Conservation (phyloP, 345 rosid species). For the Heritiera littoralis region DNA sequence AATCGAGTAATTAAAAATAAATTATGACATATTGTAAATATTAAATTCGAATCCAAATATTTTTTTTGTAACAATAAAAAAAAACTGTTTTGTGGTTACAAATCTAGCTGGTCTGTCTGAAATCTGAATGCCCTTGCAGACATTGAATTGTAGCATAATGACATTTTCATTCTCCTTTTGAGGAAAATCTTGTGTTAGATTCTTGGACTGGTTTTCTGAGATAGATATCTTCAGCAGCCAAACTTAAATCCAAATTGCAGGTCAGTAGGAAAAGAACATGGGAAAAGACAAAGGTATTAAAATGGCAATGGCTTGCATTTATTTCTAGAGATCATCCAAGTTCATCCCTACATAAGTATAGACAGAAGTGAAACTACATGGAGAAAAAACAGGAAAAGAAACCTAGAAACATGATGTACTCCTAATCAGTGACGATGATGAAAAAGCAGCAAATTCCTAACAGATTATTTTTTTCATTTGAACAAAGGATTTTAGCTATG, state of each 20-base stretch:
- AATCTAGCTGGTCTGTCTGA: not conserved
- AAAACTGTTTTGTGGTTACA: not conserved
- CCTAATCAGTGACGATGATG: conserved; percentile 3
- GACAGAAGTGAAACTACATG: conserved; percentile 27
- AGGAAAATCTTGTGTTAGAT: conserved; percentile 24
- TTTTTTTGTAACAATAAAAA: not conserved
- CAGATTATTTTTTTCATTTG: conserved; percentile 9
- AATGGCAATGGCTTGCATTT: conserved; percentile 29
- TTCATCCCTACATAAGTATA: conserved; percentile 29
- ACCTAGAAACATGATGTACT: conserved; percentile 28
- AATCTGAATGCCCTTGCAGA: not conserved
- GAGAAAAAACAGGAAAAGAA: not conserved
- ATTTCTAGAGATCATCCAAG: conserved; percentile 32
- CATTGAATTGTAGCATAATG: not conserved
- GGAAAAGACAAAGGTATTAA: conserved; percentile 17
- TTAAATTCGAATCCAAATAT: no score
- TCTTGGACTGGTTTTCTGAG: not conserved
- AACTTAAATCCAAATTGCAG: conserved; percentile 13
- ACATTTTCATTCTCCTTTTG: not conserved
- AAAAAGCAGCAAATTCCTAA: conserved; percentile 22
- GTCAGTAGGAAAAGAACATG: not conserved
- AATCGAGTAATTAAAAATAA: no score
- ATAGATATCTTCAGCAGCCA: conserved; percentile 28
- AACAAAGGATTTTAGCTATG: conserved; percentile 19
- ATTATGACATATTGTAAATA: no score